Evolutionary conservation across 495 filamentous ascomycete genomes (phyloP), one percentile per base, ranked within the genome.

Genomic region (Tuber magnatum): DNA sequence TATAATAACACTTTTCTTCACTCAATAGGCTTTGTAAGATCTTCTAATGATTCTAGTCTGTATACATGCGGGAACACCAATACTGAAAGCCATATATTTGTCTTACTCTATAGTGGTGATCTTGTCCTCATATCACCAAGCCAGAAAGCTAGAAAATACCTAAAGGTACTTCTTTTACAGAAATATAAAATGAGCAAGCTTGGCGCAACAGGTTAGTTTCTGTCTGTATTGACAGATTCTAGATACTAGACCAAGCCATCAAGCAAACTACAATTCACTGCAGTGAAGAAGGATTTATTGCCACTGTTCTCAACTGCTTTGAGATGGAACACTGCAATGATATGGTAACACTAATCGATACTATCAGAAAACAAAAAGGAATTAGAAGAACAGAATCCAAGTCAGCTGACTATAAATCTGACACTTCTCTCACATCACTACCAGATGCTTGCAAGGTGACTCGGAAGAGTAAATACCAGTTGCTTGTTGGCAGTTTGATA

Each of bases 61-160:
- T 76, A 51, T 9, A 51, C 22, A 3, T 24, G 20, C 6, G 3
- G 22, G 46, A n/a, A 51, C 6, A 51, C 6, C 4, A n/a, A 73
- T 42, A 12, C 68, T 0, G 43, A 20, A 40, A 40, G 46, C 10
- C 46, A 35, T 8, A 16, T 69, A 38, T 28, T 69, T 16, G 5
- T 76, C 20, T 3, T 73, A 20, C 48, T 73, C 1, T 76, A 76
- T 48, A 46, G 73, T 8, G 74, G 73, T 38, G 74, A 76, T 74
- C 18, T 75, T 9, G 56, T 73, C 1, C 32, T 76, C 61, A 20
- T 38, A 10, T 22, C 18, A 18, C 51, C 39, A 3, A 44, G 35
- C 3, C 24, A 5, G 46, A 44, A 68, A 20, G n/a, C 12, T 8
- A 24, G 38, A 1, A 14, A 76, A 9, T n/a, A 22, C 18, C 1